Base-by-base conservation (phyloP, 495 filamentous ascomycete species). In the Clohesyomyces aquaticus region DNA sequence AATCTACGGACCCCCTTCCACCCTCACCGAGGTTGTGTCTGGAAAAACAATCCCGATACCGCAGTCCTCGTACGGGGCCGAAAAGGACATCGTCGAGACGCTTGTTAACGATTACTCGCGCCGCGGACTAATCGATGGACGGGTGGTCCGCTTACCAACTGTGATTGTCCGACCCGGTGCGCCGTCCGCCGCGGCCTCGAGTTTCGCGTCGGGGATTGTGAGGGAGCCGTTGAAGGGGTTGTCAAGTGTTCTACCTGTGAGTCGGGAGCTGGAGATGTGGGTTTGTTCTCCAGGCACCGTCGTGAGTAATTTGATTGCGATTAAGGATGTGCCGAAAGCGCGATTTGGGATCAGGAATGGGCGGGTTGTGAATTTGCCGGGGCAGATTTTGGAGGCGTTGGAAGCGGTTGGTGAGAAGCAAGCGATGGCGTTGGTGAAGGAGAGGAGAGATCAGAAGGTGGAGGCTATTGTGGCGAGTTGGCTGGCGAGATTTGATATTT, bases 311-410 rank as follows among this genome's bases (percentile, higher is more conserved):
- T 23, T 61, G 4, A 22, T 54, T 6, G 55, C 55, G 10, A 48
- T 61, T 9, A 58, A 59, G 23, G 61, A 65, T 52, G 35, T 65
- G n/a, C 54, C 60, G 19, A 56, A 63, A 42, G 54, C 59, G n/a
- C 50, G 27, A n/a, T 58, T 65, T 59, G 61, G 61, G 14, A 23
- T 27, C 42, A 51, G 45, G 14, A 16, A 28, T 21, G 55, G 55
- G 8, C 27, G 60, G 41, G 41, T 43, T 2, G 55, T 65, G 18
- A 65, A 65, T 59, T 23, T 65, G 26, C 61, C 61, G 4, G 61
- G 61, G 1, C 50, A 51, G 28, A 65, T 65, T 42, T 45, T 65
- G 25, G 55, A 48, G 2, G 61, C 61, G 55, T 21, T 65, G 25
- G 45, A 65, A 42, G 45, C 21, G 11, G 61, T 59, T 3, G 55